Evolutionary conservation across 2,329 filamentous ascomycete genomes (phyloP).

Genomic region (Colletotrichum sp.): DNA sequence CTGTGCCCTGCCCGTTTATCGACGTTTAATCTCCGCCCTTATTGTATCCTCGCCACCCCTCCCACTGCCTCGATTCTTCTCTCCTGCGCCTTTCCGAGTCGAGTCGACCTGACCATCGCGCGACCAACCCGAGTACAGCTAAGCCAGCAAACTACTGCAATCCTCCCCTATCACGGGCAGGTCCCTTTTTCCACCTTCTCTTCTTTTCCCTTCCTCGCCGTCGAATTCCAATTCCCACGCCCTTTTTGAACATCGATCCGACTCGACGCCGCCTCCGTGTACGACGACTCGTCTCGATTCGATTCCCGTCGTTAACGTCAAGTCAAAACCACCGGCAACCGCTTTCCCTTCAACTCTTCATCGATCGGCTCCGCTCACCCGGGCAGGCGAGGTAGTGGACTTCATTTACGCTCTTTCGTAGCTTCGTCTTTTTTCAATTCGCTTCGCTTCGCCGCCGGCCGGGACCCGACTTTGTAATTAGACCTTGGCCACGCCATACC

Average conservation of each 20-base stretch:
- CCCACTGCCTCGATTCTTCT: conserved; percentile 14
- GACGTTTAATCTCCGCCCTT: conserved; percentile 22
- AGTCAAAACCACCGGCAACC: conserved; percentile 11
- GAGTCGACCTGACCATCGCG: conserved; percentile 22
- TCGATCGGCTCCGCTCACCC: background rate
- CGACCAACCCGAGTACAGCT: conserved; percentile 13
- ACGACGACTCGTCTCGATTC: background rate
- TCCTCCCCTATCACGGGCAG: conserved; percentile 36
- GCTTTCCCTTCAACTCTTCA: background rate
- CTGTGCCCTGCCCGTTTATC: conserved; percentile 14
- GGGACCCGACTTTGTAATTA: conserved; percentile 23
- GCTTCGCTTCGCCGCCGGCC: conserved; percentile 24
- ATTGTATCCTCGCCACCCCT: conserved; percentile 23
- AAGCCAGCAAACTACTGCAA: conserved; percentile 6
- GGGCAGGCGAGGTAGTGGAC: conserved; percentile 2
- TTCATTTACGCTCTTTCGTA: conserved; percentile 5
- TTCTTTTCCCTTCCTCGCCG: background rate
- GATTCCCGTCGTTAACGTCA: conserved; percentile 13
- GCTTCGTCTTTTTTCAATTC: conserved; percentile 16
- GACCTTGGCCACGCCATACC: conserved; percentile 15
- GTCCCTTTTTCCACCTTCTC: conserved; percentile 29
- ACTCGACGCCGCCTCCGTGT: conserved; percentile 1
- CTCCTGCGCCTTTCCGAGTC: conserved; percentile 20
- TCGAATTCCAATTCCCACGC: background rate
- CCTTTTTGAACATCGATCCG: conserved; percentile 24